Evolutionary conservation across 2,329 filamentous ascomycete species (phyloP), one percentile per base, ranked within the genome.

Genomic region (Ophiostoma sp.): DNA sequence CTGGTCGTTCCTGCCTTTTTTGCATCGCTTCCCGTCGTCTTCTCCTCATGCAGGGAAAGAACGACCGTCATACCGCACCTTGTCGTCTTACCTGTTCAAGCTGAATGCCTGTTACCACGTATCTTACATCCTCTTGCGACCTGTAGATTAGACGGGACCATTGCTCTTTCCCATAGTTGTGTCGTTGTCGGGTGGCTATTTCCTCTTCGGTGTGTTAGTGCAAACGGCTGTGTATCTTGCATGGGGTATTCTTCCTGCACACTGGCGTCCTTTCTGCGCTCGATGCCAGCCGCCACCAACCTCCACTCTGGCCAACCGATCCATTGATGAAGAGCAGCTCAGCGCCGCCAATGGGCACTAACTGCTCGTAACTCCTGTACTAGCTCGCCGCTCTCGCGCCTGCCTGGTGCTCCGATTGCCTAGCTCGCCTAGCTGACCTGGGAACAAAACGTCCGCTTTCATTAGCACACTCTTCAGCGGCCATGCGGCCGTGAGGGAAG

Each of bases 211-310:
- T 68, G 66, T 70, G 52, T 70, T 66, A 70, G 69, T 70, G 60
- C 40, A 63, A 41, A 63, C 40, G 60, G 60, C 60, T 42, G 40
- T 42, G 16, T 42, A 42, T n/a, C 38, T 41, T n/a, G 16, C 7
- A 55, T 9, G 9, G 16, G 7, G 7, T 42, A 42, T 41, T 16
- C 16, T 63, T 8, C 38, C 38, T 62, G 12, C 68, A 67, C 58
- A 38, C 63, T 68, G 67, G 66, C 65, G 70, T 69, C 64, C 66
- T 66, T 64, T 49, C 40, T 42, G 44, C 64, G 55, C 67, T 47
- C 42, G 63, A 69, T 64, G 62, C 71, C 68, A 68, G 69, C 71
- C 71, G 68, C 70, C 68, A 72, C 70, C 70, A 67, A 70, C 71
- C 69, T 69, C 69, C 69, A 67, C 70, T 49, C 64, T 52, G 64